Percentiles rank a stretch among this genome's conserved stretches.
These are phyloP conservation scores for Osmanthus fragrans DNA, from an alignment of 257 asterid species.

Conservation along the genomic window DNA sequence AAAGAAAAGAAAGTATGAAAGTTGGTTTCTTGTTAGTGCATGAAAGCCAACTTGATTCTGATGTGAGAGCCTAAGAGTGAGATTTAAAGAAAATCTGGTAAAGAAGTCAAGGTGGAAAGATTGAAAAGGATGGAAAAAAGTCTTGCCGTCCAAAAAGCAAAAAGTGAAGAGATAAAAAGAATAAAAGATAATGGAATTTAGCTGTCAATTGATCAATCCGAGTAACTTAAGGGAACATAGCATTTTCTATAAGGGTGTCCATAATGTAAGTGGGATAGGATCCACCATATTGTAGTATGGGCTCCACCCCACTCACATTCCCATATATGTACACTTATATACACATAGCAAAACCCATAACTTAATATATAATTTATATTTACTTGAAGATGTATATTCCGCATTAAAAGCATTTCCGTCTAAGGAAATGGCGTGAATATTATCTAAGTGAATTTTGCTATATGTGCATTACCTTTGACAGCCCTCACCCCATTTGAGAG, in stretches of 20 bases:
- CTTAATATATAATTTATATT: no score
- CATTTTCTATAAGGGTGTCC: no score
- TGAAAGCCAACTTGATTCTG: conserved; percentile 29
- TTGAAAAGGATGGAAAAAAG: conserved; percentile 35
- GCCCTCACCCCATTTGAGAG: no score
- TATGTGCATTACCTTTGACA: no score
- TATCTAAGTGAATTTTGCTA: not conserved
- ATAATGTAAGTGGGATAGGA: no score
- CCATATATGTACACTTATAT: no score
- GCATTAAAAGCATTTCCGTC: not conserved
- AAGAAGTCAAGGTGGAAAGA: conserved; percentile 58
- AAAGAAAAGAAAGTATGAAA: not conserved
- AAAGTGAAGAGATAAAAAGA: conserved; percentile 1
- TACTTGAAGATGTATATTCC: not conserved
- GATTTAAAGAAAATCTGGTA: conserved; percentile 40
- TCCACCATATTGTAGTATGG: no score
- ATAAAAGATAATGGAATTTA: not conserved
- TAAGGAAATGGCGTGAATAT: not conserved
- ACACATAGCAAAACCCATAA: no score
- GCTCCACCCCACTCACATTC: no score
- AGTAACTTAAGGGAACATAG: no score
- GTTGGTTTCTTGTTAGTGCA: conserved; percentile 28
- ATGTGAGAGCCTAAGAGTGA: conserved; percentile 5
- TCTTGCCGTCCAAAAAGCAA: conserved; percentile 69
- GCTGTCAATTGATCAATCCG: conserved; percentile 15